Evolutionary conservation across 1,284 basidiomycete species (phyloP).

Genomic region (Inonotus hispidus): DNA sequence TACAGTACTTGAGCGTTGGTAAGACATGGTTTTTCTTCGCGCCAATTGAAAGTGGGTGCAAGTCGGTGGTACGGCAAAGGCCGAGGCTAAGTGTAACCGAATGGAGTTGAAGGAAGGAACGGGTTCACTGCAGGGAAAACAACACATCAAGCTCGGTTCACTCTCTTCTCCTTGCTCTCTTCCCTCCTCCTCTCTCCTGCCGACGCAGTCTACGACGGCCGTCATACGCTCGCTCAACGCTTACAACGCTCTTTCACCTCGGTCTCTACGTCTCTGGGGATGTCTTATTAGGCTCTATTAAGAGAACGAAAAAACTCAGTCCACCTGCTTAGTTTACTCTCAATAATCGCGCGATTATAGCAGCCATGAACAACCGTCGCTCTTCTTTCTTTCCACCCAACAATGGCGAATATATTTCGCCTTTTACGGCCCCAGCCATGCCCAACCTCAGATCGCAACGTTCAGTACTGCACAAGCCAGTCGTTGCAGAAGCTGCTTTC

Average conservation of each 20-base stretch:
- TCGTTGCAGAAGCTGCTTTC: conserved; percentile 6
- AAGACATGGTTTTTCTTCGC: no score
- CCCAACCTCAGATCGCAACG: conserved; percentile 13
- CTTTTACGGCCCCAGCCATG: conserved; percentile 18
- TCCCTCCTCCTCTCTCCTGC: neutral
- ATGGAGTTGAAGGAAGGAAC: neutral
- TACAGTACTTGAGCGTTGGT: no score
- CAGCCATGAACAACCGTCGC: conserved; percentile 12
- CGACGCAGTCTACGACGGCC: conserved; percentile 5
- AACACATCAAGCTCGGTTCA: conserved; percentile 8
- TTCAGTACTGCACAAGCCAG: conserved; percentile 3
- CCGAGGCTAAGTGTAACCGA: neutral
- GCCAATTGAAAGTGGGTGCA: neutral
- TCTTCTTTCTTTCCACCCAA: conserved; percentile 8
- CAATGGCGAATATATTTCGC: conserved; percentile 16
- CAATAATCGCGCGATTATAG: neutral
- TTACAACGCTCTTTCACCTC: conserved; percentile 15
- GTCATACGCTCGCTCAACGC: conserved; percentile 9
- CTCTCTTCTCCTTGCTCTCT: neutral
- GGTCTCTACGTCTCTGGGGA: conserved; percentile 13
- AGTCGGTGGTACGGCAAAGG: neutral
- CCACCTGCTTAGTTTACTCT: neutral
- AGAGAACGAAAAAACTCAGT: neutral
- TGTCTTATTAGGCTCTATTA: neutral
- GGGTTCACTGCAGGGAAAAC: conserved; percentile 2